These are phyloP conservation scores for Chrysopogon serrulatus DNA, from an alignment of 176 grass and related monocot species.

Conservation along the genomic window DNA sequence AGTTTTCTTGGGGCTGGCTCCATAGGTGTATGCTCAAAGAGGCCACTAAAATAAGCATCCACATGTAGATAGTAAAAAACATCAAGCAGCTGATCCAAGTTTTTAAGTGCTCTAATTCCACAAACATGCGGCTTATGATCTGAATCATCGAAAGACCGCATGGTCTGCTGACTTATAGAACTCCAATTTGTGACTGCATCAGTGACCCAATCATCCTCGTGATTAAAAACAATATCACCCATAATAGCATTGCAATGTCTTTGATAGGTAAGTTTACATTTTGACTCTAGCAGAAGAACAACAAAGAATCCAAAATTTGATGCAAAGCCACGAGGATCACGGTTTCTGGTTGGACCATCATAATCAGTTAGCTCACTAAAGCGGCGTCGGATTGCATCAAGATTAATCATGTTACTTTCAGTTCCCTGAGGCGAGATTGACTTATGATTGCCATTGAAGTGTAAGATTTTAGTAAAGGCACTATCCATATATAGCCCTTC, in stretches of 20 bases:
- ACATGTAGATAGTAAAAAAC: neutral
- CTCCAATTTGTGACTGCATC: neutral
- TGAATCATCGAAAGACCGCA: no score
- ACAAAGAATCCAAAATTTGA: neutral
- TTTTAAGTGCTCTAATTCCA: neutral
- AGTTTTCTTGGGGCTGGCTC: neutral
- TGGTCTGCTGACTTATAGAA: no score
- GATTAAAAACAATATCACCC: neutral
- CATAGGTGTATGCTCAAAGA: neutral
- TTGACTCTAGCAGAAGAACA: neutral
- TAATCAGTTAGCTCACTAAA: neutral
- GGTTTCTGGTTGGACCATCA: neutral
- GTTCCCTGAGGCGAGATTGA: neutral
- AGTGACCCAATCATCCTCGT: neutral
- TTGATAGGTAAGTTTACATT: neutral
- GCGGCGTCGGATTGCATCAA: neutral
- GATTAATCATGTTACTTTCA: neutral
- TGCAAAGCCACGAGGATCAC: neutral
- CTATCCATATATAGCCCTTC: neutral
- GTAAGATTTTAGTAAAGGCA: neutral
- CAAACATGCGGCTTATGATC: no score
- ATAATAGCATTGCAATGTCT: neutral
- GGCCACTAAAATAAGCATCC: neutral
- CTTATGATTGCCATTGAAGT: neutral
- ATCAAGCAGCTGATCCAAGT: neutral